Percentiles rank a stretch among this genome's conserved stretches.
These are phyloP conservation scores for Aspergillus costaricaensis DNA, from an alignment of 2,329 filamentous ascomycete species.

Conservation along the genomic window DNA sequence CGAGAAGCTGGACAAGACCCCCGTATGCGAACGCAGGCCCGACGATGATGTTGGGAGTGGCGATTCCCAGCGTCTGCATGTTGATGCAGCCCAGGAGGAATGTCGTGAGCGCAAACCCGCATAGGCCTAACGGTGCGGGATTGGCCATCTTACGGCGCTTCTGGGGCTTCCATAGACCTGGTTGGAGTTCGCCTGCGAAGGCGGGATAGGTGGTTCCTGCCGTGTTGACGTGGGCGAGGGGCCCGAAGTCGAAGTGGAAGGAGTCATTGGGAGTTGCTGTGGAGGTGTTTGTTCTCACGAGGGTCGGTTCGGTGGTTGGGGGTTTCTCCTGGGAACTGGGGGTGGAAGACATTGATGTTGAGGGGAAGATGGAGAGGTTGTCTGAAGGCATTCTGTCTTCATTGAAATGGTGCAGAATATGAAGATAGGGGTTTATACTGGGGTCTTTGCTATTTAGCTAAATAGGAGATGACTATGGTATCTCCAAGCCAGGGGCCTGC, in stretches of 20 bases:
- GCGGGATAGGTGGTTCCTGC: conserved; percentile 51
- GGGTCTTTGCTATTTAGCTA: neutral
- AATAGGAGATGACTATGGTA: neutral
- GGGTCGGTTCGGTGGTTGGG: neutral
- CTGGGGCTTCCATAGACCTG: conserved; percentile 62
- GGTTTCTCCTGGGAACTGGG: neutral
- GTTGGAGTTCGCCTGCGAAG: conserved; percentile 69
- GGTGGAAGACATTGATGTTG: neutral
- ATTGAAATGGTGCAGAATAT: neutral
- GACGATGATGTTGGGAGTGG: conserved; percentile 63
- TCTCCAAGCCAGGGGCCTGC: neutral
- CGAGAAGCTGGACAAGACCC: conserved; percentile 71
- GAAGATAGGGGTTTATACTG: neutral
- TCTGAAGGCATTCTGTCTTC: neutral
- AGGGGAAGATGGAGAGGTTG: neutral
- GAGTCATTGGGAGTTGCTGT: neutral
- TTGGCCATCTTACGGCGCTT: conserved; percentile 69
- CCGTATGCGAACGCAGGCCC: conserved; percentile 71
- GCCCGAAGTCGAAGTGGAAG: conserved; percentile 31
- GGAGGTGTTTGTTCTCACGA: neutral
- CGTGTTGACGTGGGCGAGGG: conserved; percentile 47
- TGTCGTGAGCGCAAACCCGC: conserved; percentile 73
- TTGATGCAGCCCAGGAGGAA: conserved; percentile 76
- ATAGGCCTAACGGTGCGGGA: conserved; percentile 71
- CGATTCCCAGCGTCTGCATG: conserved; percentile 61